Percentiles rank a stretch among this genome's conserved stretches.
These are phyloP conservation scores for Hyaloscypha finlandica DNA, from an alignment of 495 filamentous ascomycete genomes.

Conservation along the genomic window DNA sequence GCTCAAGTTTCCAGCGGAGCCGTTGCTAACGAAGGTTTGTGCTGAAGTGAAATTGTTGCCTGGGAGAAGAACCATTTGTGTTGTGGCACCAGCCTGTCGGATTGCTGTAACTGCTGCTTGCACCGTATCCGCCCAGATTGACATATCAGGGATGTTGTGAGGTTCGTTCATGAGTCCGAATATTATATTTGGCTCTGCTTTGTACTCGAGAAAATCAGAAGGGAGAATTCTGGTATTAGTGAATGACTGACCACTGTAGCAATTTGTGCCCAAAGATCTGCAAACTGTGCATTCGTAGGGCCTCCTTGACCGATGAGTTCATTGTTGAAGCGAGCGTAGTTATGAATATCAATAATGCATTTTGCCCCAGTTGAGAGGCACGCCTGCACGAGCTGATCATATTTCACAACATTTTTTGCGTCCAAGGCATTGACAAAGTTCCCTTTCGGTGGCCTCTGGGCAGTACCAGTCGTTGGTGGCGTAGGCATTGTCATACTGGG, in stretches of 20 bases:
- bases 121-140: slow-evolving; percentile 50
- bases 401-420: slow-evolving; percentile 46
- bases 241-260: slow-evolving; percentile 40
- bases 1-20: slow-evolving; percentile 47
- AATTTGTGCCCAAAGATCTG: slow-evolving; percentile 55
- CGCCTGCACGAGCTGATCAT: slow-evolving; percentile 56
- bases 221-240: background rate
- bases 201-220: slow-evolving; percentile 41
- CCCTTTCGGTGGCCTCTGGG: background rate
- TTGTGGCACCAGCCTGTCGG: slow-evolving; percentile 54
- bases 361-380: slow-evolving; percentile 55
- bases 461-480: background rate
- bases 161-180: slow-evolving; percentile 68
- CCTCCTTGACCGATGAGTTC: slow-evolving; percentile 54
- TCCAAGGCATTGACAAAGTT: slow-evolving; percentile 47
- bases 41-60: slow-evolving; percentile 51
- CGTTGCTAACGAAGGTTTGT: slow-evolving; percentile 42
- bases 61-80: slow-evolving; percentile 46
- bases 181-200: slow-evolving; percentile 43
- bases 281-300: slow-evolving; percentile 54
- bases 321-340: slow-evolving; percentile 56
- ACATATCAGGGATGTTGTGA: slow-evolving; percentile 48
- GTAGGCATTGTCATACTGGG: background rate
- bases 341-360: slow-evolving; percentile 57
- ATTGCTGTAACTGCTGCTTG: slow-evolving; percentile 61